Evolutionary conservation across 2,329 filamentous ascomycete genomes (phyloP), one percentile per base, ranked within the genome.

Genomic region (Nemania sp.): DNA sequence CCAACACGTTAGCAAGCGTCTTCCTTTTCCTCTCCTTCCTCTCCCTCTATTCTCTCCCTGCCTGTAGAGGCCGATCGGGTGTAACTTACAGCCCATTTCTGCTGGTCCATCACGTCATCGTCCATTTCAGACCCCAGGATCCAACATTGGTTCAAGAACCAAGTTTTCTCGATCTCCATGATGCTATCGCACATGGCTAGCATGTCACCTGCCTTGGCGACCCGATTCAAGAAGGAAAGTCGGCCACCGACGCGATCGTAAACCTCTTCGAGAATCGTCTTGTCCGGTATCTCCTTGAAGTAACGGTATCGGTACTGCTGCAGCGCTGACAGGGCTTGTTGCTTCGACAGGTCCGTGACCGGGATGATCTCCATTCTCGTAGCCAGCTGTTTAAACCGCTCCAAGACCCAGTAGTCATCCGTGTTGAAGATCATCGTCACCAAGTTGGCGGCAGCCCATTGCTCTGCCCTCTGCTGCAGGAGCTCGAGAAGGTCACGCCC

Each of bases 341-440:
- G 74, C 73, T 93, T 97, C 53, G 90, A 86, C 6, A 99, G 80
- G 74, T 99, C 95, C 4, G 85, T 83, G 43, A 99, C 88, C 9
- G 92, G 87, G 39, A 96, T 88, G 4, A 99, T 90, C 72, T 97
- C 93, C 91, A 99, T 96, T 47, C 95, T 87, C 1, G 93, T 97
- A 2, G 92, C 91, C 60, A 97, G 89, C 73, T 91, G 89, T 80
- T 97, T 97, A 54, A 99, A 79, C 13, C 93, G 86, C 75, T 99
- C 95, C 71, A 97, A 98, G 0, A 99, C 90, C 95, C 95, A 99
- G 77, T 97, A 99, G 73, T 98, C 95, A 75, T 99, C 95, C 55
- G 88, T 93, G 77, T 97, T 98, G 78, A 99, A 92, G 35, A 99
- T 88, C 81, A 92, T 85, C 1, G 95, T 98, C 32, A 96, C 91